Evolutionary conservation across 2,329 filamentous ascomycete species (phyloP), one percentile per base, ranked within the genome.

Genomic region (Fusarium tanahbumbuense): DNA sequence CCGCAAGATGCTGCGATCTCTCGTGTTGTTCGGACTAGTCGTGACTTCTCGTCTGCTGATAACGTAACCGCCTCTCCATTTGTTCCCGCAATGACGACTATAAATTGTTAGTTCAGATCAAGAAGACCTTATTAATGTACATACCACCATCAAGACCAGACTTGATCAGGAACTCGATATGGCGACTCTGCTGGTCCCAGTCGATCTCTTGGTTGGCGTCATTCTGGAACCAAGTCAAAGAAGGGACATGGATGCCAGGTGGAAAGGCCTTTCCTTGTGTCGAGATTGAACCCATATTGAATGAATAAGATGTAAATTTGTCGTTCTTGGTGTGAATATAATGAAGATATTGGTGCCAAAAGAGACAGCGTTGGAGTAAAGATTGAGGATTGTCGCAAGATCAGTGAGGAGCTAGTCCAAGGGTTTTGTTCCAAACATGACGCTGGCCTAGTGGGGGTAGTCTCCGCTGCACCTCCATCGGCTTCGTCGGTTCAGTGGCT

Each of bases 21-120:
- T 49, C 90, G 89, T 3, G 90, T 91, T 30, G 86, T 84, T 61
- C 79, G 79, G 7, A 90, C 89, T 65, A 93, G 85, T 49, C 85
- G 81, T 52, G 85, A 83, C 74, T 91, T 88, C 78, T 93, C 91
- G 16, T 86, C 83, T 60, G 86, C 84, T 45, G 87, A 87, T 7
- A 93, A 83, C 64, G 92, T 90, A 5, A 92, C 90, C 11, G 91
- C 89, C 80, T 93, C 91, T 72, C 91, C 91, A 73, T 93, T 93
- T 70, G 89, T 91, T 53, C 91, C 91, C 75, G 92, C 90, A 44
- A 89, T 88, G 47, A 92, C 89, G 62, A 93, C 80, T 77, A n/a
- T 28, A 18, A 4, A 11, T 5, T 40, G 60, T 69, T 74, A 76
- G 60, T 72, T 50, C 22, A 5, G 7, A 4, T 16, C 11, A 10